Base-by-base conservation (phyloP, 2,329 filamentous ascomycete genomes). In the Aspergillus eucalypticola region DNA sequence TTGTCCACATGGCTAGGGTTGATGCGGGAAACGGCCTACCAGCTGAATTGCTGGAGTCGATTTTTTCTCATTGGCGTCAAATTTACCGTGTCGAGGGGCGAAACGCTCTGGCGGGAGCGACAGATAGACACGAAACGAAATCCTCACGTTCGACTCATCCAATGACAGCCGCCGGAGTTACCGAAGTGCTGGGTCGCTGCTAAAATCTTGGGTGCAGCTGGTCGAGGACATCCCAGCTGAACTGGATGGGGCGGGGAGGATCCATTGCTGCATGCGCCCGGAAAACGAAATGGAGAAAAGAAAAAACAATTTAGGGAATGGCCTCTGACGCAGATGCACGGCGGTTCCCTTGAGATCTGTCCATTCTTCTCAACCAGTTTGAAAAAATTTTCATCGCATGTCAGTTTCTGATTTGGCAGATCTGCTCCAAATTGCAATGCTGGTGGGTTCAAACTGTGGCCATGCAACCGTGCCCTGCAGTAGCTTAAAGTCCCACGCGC, bases 181-280 rank as follows among this genome's bases (percentile, higher is more conserved):
- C 60, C 60, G 58, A 51, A 48, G 52, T 27, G 25, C 39, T 56
- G 27, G 52, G 58, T 50, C 32, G 50, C 23, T 32, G 19, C 13
- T 17, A 50, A 39, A 35, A 11, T 15, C 3, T 21, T 38, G 19
- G 11, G 29, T 35, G 32, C n/a, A 35, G 21, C 17, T 19, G 19
- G 21, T 53, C 19, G 44, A 39, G 41, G 7, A 64, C 62, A 64
- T 58, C 55, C 60, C 62, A 63, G 62, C 62, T 64, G 62, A 64
- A 64, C 17, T 11, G 39, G 41, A 27, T 54, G 44, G 44, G 46
- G 46, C 46, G 25, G 46, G 25, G 11, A 35, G 32, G 32, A 35
- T 3, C 25, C 46, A 25, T 7, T 32, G 46, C 46, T 50, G 46
- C 46, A 50, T 50, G 46, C 46, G 46, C 46, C 46, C 25, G 46